A percentile compares a stretch with the other conserved stretches of the same genome.
Evolutionary conservation across 148 eudicot genomes (phyloP).

Genomic region (Heliosperma pusillum): DNA sequence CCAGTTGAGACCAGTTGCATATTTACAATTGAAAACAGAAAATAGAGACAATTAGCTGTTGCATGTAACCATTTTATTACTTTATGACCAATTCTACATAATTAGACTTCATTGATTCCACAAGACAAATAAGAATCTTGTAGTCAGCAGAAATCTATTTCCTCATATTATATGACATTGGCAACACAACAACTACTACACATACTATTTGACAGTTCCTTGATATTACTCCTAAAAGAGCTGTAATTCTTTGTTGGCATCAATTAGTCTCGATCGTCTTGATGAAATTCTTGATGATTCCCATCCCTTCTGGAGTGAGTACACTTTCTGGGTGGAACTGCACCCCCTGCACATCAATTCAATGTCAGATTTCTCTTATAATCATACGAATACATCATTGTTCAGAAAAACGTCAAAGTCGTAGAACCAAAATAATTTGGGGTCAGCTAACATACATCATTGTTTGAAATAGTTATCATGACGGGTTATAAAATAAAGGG

Average conservation of each 20-base stretch:
- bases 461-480: too few species aligned
- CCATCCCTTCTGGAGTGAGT: slow-evolving; percentile 83
- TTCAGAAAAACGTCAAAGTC: too few species aligned
- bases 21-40: neutral
- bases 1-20: too few species aligned
- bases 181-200: neutral
- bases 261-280: slow-evolving; percentile 66
- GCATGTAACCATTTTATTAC: neutral
- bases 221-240: neutral
- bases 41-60: neutral
- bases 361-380: neutral
- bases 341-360: slow-evolving; percentile 62
- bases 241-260: slow-evolving; percentile 19
- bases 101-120: neutral
- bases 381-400: too few species aligned
- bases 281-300: slow-evolving; percentile 69
- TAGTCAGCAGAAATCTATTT: slow-evolving; percentile 7
- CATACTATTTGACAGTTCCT: slow-evolving; percentile 5
- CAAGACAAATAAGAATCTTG: slow-evolving; percentile 4
- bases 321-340: slow-evolving; percentile 99
- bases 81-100: neutral
- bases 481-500: too few species aligned
- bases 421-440: too few species aligned
- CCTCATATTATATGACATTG: neutral
- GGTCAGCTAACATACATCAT: too few species aligned